These are phyloP conservation scores for Helianthus tuberosus DNA, from an alignment of 129 eudicot genomes.

Conservation along the genomic window DNA sequence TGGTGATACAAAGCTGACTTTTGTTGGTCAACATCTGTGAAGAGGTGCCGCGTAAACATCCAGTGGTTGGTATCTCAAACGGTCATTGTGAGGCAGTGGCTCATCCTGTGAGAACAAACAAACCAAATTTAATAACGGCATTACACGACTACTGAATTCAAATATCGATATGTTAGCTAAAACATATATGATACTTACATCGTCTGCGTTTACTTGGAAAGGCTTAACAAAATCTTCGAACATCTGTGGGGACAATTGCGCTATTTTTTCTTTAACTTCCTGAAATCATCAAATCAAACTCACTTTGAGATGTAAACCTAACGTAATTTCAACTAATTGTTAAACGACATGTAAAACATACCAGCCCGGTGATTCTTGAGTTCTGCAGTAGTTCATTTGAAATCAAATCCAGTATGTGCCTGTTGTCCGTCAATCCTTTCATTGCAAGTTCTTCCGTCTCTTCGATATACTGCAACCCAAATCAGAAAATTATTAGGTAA, in stretches of 20 bases:
- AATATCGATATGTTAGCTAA: neutral
- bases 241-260: slow-evolving; percentile 66
- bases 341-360: slow-evolving; percentile 32
- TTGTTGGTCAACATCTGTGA: too few species aligned
- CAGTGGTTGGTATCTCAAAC: too few species aligned
- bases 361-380: slow-evolving; percentile 91
- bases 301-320: slow-evolving; percentile 3
- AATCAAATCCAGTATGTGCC: slow-evolving; percentile 75
- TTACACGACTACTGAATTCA: neutral
- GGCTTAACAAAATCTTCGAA: slow-evolving; percentile 87
- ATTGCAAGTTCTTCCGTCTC: slow-evolving; percentile 93
- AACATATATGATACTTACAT: slow-evolving; percentile 44
- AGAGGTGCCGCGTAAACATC: too few species aligned
- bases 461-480: slow-evolving; percentile 74
- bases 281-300: slow-evolving; percentile 29
- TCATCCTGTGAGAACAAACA: too few species aligned
- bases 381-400: slow-evolving; percentile 58
- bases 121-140: too few species aligned
- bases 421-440: slow-evolving; percentile 72
- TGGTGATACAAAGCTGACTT: too few species aligned
- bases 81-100: too few species aligned
- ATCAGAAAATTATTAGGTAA: slow-evolving; percentile 9
- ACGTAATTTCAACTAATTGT: neutral
- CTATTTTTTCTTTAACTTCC: slow-evolving; percentile 76
- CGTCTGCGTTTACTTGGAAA: slow-evolving; percentile 60